Conservation (phyloP, 2,329 filamentous ascomycete species). For the Cladosporium oxysporum region DNA sequence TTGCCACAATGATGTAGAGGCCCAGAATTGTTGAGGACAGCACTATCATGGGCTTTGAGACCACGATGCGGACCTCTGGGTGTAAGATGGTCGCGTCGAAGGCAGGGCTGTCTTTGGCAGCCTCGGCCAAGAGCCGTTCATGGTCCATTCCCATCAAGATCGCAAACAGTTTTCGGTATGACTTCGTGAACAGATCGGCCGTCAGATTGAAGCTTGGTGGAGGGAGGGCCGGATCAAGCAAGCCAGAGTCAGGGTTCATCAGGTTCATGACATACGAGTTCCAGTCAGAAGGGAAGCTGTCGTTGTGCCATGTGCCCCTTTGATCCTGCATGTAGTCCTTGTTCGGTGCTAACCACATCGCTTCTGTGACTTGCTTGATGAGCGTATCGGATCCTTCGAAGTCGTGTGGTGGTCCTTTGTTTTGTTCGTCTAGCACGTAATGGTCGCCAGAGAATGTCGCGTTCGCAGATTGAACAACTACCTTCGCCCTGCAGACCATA, state of each 20-base stretch:
- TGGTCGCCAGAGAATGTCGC: background rate
- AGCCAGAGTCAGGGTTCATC: constrained; percentile 30
- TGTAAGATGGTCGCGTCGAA: constrained; percentile 26
- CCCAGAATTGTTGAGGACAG: constrained; percentile 48
- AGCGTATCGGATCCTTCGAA: background rate
- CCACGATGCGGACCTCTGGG: constrained; percentile 49
- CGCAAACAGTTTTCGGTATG: constrained; percentile 46
- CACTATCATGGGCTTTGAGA: constrained; percentile 50
- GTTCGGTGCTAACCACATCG: background rate
- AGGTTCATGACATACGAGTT: constrained; percentile 50
- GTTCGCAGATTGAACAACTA: background rate
- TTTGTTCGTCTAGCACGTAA: background rate
- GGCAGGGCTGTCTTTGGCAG: fast-evolving
- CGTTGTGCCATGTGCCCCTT: constrained; percentile 50
- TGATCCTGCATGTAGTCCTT: too few relatives aligned
- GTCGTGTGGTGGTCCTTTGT: background rate
- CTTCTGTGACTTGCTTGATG: background rate
- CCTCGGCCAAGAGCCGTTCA: constrained; percentile 40
- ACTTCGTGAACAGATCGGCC: constrained; percentile 25
- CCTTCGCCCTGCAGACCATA: background rate
- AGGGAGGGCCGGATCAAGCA: constrained; percentile 41
- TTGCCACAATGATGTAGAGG: constrained; percentile 47
- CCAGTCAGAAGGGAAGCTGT: constrained; percentile 48
- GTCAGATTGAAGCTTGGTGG: constrained; percentile 38
- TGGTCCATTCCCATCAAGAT: constrained; percentile 48